Evolutionary conservation across 176 grass and related monocot species (phyloP), one percentile per base, ranked within the genome.

Genomic region (Cenchrus purpureus): DNA sequence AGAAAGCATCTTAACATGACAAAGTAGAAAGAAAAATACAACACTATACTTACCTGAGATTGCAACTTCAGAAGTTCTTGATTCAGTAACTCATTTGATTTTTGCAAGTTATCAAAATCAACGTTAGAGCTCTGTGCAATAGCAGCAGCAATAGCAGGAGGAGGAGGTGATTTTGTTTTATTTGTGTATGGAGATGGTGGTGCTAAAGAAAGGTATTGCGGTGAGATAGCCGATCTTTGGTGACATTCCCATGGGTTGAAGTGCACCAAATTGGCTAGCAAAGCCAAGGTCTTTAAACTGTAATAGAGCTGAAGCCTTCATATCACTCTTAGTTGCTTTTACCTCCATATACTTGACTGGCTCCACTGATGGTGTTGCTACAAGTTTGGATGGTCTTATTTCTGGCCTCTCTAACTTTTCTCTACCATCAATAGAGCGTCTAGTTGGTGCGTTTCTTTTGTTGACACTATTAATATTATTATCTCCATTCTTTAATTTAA

Each of bases 401-500:
- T 99, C 91, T 48, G 82, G 82, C 46, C 85, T 85, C 11, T 95
- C 93, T 16, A 60, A 54, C 86, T 85, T 95, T 20, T 95, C 88
- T 86, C 86, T 90, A 15, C 83, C 65, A 80, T 96, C 97, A 61
- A 80, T 92, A 46, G 93, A 96, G 32, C 86, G 89, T 13, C 91
- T 86, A 79, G 97, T 87, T 42, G 92, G 51, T 76, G 89, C 84
- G 73, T 88, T 95, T 81, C 82, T 97, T 76, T 88, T 91, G 63
- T 76, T 92, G 83, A 66, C 25, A 76, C 65, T 76, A 28, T 22
- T 86, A 32, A 2, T 78, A 34, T 20, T 86, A 6, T 64, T 65
- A 65, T 99, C 94, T 62, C 82, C 90, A 73, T 88, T 90, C 85
- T 99, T 94, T 20, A 99, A 76, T 88, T 99, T 99, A 20, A 84